These are phyloP conservation scores for Termitomyces titanicus DNA, from an alignment of 768 basidiomycete genomes.

Conservation along the genomic window DNA sequence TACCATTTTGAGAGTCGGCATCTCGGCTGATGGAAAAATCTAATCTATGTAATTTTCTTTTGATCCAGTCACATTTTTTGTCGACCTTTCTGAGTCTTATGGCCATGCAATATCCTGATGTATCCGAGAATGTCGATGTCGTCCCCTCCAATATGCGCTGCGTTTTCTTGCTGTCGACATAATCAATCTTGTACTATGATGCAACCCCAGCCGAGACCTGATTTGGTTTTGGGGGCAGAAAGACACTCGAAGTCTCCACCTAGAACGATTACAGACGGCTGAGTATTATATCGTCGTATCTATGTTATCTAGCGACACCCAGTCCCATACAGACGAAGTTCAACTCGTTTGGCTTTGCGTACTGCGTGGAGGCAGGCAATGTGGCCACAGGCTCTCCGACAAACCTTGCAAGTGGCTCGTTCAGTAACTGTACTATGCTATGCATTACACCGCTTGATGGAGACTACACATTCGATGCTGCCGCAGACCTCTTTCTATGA, in stretches of 20 bases:
- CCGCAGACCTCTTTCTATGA: too few relatives aligned
- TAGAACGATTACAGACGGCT: not conserved
- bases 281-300: not conserved
- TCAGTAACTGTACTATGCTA: not conserved
- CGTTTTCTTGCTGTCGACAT: not conserved
- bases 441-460: not conserved
- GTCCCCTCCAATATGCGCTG: conserved; percentile 76
- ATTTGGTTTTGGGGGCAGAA: too few relatives aligned
- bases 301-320: not conserved
- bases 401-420: not conserved
- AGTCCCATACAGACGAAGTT: not conserved
- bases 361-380: not conserved
- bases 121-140: conserved; percentile 87
- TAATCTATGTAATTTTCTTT: too few relatives aligned
- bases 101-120: conserved; percentile 35
- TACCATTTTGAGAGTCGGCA: too few relatives aligned
- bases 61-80: too few relatives aligned
- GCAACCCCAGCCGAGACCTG: too few relatives aligned
- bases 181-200: too few relatives aligned
- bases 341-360: not conserved
- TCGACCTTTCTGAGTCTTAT: too few relatives aligned
- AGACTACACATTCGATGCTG: not conserved
- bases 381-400: not conserved
- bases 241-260: too few relatives aligned
- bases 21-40: too few relatives aligned